A percentile compares a stretch with the other conserved stretches of the same genome.
These are phyloP conservation scores for Penicillium hesseltinei DNA, from an alignment of 2,329 filamentous ascomycete species.

Conservation along the genomic window DNA sequence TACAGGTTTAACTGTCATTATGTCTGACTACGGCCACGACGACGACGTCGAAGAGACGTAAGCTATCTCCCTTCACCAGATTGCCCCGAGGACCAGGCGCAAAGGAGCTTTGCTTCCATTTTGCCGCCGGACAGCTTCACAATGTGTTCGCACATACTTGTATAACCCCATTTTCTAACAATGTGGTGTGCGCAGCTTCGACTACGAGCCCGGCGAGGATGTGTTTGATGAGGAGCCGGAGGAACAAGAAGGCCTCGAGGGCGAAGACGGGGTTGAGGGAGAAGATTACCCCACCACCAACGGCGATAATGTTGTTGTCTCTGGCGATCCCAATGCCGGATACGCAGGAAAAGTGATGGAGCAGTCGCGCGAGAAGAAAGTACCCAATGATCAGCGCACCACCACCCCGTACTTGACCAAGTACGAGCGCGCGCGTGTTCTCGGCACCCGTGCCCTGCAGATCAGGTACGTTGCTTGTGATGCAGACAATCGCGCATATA, in stretches of 20 bases:
- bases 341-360: slow-evolving; percentile 55
- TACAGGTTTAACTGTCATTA: slow-evolving; percentile 35
- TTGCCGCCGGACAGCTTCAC: slow-evolving; percentile 6
- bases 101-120: slow-evolving; percentile 10
- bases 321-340: slow-evolving; percentile 53
- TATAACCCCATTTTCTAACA: slow-evolving; percentile 28
- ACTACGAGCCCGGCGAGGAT: slow-evolving; percentile 59
- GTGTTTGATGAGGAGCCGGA: slow-evolving; percentile 65
- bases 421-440: slow-evolving; percentile 90
- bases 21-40: slow-evolving; percentile 74
- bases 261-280: slow-evolving; percentile 55
- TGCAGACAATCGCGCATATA: slow-evolving; percentile 85
- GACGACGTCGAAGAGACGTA: slow-evolving; percentile 62
- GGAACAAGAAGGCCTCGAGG: slow-evolving; percentile 55
- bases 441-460: slow-evolving; percentile 90
- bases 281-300: slow-evolving; percentile 38
- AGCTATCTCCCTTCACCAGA: slow-evolving; percentile 20
- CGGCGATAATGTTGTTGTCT: slow-evolving; percentile 43
- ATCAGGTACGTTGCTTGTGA: slow-evolving; percentile 67
- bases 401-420: slow-evolving; percentile 99
- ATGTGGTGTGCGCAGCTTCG: slow-evolving; percentile 36
- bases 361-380: slow-evolving; percentile 73
- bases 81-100: slow-evolving; percentile 12
- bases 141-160: slow-evolving; percentile 1
- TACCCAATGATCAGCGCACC: slow-evolving; percentile 79